Base-by-base conservation (phyloP, 768 basidiomycete genomes). In the Suillus placidus region DNA sequence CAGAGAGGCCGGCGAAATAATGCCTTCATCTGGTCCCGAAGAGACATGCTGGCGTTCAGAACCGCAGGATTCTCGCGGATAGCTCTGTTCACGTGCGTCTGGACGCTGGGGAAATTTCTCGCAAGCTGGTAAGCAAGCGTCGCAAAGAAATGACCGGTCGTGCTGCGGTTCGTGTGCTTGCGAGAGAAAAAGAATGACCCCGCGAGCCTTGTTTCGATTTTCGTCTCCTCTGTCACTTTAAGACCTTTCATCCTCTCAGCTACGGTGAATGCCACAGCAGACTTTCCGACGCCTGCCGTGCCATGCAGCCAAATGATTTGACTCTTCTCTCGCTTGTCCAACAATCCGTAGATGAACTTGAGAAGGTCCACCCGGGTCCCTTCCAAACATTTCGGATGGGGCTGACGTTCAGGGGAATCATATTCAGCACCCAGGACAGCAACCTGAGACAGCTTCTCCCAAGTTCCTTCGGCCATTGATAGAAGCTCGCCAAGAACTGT, bases 121-220 rank as follows among this genome's bases (percentile, higher is more conserved):
- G 32, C 52, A 20, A 56, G 55, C 55, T 56, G 34, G 13, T 56
- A 56, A n/a, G 56, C 56, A 26, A 57, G 56, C 13, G 56, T 26
- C 13, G 23, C 35, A 23, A 57, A 37, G 14, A 37, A 38, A 26
- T 57, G n/a, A 9, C n/a, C 56, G 4, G 37, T 38, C 14, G 37
- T 38, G 56, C 23, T 37, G 35, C 37, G 8, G 10, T n/a, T 7
- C 4, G 37, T 57, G 23, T 57, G 35, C n/a, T 37, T 57, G 37
- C 37, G 37, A 7, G 37, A 26, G 56, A 57, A 57, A 57, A 57
- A 57, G 37, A 57, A 57, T 12, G 37, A 23, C 14, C 56, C 56
- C 23, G 23, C 37, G 8, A 57, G 56, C 35, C 37, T 37, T 37
- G 56, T 37, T 57, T 57, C 37, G 6, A 37, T 23, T 23, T 37